A percentile compares a stretch with the other conserved stretches of the same genome.
Evolutionary conservation across 106 monocot genomes (phyloP).

Genomic region (Platanthera guangdongensis): DNA sequence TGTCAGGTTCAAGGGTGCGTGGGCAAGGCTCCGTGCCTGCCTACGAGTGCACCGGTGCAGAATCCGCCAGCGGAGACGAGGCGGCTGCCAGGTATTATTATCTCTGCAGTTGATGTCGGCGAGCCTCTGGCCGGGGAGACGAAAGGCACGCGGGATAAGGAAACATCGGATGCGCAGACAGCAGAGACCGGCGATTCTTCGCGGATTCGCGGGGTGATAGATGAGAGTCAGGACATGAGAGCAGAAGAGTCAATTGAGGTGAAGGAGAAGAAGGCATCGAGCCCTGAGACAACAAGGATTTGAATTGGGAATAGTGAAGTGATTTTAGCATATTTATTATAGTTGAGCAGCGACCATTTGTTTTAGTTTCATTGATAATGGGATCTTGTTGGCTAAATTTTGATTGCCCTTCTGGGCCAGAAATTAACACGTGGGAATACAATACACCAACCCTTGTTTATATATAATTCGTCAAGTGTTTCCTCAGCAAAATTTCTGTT

Average conservation of each 20-base stretch:
- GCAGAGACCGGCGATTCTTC: background rate
- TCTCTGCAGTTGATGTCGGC: constrained; percentile 2
- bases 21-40: constrained; percentile 1
- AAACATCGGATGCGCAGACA: background rate
- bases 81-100: background rate
- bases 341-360: too few species aligned
- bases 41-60: background rate
- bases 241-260: background rate
- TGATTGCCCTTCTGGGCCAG: too few species aligned
- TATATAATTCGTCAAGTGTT: too few species aligned
- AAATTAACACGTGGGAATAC: too few species aligned
- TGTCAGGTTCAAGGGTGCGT: background rate
- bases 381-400: too few species aligned
- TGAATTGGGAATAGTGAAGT: too few species aligned
- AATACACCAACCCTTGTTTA: too few species aligned
- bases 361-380: too few species aligned
- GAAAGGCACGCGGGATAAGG: constrained; percentile 8
- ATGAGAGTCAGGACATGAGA: constrained; percentile 1
- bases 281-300: too few species aligned
- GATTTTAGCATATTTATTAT: too few species aligned
- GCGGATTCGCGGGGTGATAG: background rate
- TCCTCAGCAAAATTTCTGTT: too few species aligned
- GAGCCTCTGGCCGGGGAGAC: constrained; percentile 13
- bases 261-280: background rate
- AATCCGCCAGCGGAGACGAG: constrained; percentile 6